Conservation (phyloP, 108 stramenopile genomes). For the Chaetoceros tenuissimus region DNA sequence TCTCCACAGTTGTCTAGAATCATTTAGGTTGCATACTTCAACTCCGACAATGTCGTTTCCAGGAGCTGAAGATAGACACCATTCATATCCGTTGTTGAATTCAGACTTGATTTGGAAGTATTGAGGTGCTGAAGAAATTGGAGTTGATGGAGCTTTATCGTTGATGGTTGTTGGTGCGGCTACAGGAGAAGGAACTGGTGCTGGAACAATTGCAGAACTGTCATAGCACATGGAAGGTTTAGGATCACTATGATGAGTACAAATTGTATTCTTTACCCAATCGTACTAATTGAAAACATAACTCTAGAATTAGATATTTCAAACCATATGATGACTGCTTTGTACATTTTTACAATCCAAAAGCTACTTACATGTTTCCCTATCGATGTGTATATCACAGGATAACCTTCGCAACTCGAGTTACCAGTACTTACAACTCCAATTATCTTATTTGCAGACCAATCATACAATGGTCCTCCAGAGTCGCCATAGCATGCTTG, state of each 20-base stretch:
- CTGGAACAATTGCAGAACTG: no score
- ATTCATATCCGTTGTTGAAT: neutral
- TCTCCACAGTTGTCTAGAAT: neutral
- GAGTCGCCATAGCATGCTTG: neutral
- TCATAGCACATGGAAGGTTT: neutral
- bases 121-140: neutral
- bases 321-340: neutral
- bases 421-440: neutral
- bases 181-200: no score
- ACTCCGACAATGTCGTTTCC: neutral
- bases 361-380: neutral
- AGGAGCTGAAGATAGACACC: neutral
- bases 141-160: neutral
- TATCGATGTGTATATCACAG: neutral
- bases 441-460: neutral
- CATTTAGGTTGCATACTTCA: neutral
- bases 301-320: neutral
- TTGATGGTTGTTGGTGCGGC: neutral
- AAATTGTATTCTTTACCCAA: neutral
- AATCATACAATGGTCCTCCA: neutral
- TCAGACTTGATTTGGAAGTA: neutral
- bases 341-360: neutral
- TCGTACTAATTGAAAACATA: neutral
- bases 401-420: neutral
- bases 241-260: neutral